A percentile compares a stretch with the other conserved stretches of the same genome.
Conservation (phyloP, 768 basidiomycete species). For the Mycena galopus region DNA sequence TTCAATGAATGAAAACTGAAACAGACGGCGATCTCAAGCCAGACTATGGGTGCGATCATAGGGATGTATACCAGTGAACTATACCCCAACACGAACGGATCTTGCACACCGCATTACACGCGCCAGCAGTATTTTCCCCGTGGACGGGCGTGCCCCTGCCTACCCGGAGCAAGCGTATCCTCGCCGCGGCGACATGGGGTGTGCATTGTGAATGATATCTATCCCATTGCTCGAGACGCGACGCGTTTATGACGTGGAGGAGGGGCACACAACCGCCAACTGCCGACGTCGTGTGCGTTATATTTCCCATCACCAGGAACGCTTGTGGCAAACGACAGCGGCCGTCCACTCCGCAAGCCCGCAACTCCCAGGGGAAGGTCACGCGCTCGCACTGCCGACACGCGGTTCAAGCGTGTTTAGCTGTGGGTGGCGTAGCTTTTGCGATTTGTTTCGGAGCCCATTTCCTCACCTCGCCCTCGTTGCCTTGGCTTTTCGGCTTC, state of each 20-base stretch:
- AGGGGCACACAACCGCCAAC: not conserved
- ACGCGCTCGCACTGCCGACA: conserved; percentile 1
- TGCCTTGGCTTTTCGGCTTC: not conserved
- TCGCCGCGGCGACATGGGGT: not conserved
- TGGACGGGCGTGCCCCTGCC: too few relatives aligned
- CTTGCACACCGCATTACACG: not conserved
- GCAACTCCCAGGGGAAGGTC: not conserved
- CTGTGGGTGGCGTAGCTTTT: not conserved
- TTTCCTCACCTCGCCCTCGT: not conserved
- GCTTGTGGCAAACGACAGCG: not conserved
- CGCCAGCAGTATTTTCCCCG: not conserved
- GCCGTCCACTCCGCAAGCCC: not conserved
- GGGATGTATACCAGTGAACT: not conserved
- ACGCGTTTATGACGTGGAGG: conserved; percentile 3
- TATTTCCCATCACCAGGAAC: not conserved
- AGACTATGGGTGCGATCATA: not conserved
- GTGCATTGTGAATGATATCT: not conserved
- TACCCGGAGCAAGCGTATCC: too few relatives aligned
- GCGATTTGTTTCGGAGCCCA: not conserved
- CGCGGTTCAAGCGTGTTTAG: conserved; percentile 10
- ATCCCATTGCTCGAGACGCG: not conserved
- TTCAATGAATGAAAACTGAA: not conserved
- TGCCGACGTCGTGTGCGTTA: not conserved
- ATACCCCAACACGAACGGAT: not conserved
- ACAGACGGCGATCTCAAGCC: not conserved